Evolutionary conservation across 192 early-diverging fungal genomes (phyloP), one percentile per base, ranked within the genome.

Genomic region (Diversispora eburnea): DNA sequence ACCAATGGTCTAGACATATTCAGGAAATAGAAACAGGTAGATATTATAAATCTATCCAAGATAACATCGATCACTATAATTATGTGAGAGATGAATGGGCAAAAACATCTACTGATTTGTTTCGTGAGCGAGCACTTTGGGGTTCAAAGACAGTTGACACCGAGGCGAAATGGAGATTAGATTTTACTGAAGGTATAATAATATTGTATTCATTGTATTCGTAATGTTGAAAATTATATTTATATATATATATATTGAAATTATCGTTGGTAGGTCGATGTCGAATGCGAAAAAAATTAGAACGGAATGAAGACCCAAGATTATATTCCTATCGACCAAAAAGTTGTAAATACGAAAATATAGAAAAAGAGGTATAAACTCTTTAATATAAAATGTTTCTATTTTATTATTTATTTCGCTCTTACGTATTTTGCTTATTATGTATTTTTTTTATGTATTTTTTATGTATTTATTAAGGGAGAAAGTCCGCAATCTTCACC

Each of bases 121-220:
- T 82, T 45, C 71, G 84, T 9, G 89, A 90, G 68, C 81, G 87
- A 15, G 87, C 89, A 3, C 79, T 91, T 19, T 89, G 88, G 89
- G 86, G 86, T 13, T 75, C 79, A 41, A 80, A 85, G 57, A 20
- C 60, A 7, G 45, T 19, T 41, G 76, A 77, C 39, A 59, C 66
- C 0, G 46, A 70, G 3, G 48, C 66, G 1, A 70, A 72, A 47
- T 90, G 88, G 88, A 77, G 80, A 68, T 65, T 90, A 3, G 88
- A 88, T 74, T 84, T 84, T 65, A 88, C 87, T 46, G 87, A 88
- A 74, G 84, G 84, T 13, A 76, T 20, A 41, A 17, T n/a, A 63
- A n/a, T 42, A 15, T 45, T 13, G 6, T 41, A 17, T 25, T 15
- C 1, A 13, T 62, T 9, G 3, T 62, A 39, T 17, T 62, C 41